A percentile compares a stretch with the other conserved stretches of the same genome.
These are phyloP conservation scores for Chaetothyriales sp. DNA, from an alignment of 2,329 filamentous ascomycete genomes.

Conservation along the genomic window DNA sequence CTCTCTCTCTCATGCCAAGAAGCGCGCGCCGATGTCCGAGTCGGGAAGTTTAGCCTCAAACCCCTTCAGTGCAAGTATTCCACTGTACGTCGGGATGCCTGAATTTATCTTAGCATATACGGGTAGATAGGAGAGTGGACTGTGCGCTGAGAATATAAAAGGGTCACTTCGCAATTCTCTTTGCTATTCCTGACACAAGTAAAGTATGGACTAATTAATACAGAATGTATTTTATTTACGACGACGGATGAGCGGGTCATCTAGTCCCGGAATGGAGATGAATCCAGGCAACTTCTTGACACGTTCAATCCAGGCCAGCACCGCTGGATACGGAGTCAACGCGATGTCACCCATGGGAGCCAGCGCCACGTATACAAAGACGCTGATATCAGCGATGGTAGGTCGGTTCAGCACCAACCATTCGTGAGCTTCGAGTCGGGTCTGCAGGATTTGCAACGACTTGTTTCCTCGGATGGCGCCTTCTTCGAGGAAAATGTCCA, in stretches of 20 bases:
- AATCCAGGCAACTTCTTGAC: constrained; percentile 2
- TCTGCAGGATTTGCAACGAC: constrained; percentile 36
- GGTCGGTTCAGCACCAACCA: constrained; percentile 10
- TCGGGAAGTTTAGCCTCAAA: too few species aligned
- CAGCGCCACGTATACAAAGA: constrained; percentile 16
- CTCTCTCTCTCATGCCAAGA: too few species aligned
- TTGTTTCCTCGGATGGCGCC: constrained; percentile 47
- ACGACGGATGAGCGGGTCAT: constrained; percentile 1
- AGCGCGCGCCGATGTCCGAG: too few species aligned
- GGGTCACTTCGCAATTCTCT: too few species aligned
- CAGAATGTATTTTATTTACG: neutral
- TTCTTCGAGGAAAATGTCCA: constrained; percentile 8
- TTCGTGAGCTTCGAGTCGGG: constrained; percentile 7
- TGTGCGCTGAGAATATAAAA: too few species aligned
- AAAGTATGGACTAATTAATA: too few species aligned
- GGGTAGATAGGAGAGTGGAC: too few species aligned
- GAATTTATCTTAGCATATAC: too few species aligned
- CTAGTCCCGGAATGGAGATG: constrained; percentile 3
- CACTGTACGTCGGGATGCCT: too few species aligned
- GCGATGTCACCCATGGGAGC: constrained; percentile 15
- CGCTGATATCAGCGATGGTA: constrained; percentile 14
- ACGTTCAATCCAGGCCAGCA: constrained; percentile 5
- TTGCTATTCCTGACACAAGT: too few species aligned
- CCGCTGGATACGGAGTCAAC: constrained; percentile 23
- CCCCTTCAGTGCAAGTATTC: too few species aligned